Percentiles rank a stretch among this genome's conserved stretches.
These are phyloP conservation scores for Areca catechu DNA, from an alignment of 176 grass and related monocot species.

Conservation along the genomic window DNA sequence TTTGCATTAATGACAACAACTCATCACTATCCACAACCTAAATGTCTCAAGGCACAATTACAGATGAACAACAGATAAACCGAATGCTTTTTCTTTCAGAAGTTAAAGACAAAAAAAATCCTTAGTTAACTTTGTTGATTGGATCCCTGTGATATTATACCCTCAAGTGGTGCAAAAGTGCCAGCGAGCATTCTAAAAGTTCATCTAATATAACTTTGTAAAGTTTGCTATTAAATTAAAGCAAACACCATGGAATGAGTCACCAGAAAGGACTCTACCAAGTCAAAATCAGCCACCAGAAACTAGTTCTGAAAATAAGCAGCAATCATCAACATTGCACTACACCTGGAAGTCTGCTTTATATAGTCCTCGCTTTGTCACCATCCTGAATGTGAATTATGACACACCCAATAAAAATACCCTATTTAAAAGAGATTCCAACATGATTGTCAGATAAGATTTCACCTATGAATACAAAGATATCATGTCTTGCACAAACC, in stretches of 20 bases:
- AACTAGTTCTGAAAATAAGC: constrained; percentile 44
- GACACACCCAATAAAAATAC: constrained; percentile 89
- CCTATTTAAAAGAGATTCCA: constrained; percentile 91
- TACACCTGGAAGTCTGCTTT: constrained; percentile 68
- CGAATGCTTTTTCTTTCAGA: neutral
- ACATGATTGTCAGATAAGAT: constrained; percentile 62
- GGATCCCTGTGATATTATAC: constrained; percentile 15
- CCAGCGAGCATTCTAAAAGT: constrained; percentile 33
- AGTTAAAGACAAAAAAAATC: constrained; percentile 15
- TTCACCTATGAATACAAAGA: constrained; percentile 38
- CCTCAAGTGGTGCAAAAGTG: constrained; percentile 19
- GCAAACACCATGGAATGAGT: constrained; percentile 14
- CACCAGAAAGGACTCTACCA: constrained; percentile 52
- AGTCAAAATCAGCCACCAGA: constrained; percentile 23
- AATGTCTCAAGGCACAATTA: no score
- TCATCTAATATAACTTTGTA: constrained; percentile 25
- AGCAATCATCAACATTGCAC: constrained; percentile 39
- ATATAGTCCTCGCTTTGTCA: constrained; percentile 76
- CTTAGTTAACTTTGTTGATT: constrained; percentile 26
- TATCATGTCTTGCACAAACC: constrained; percentile 38
- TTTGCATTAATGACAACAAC: no score
- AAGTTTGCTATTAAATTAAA: constrained; percentile 17
- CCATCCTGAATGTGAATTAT: constrained; percentile 79
- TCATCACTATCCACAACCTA: no score
- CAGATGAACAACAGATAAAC: no score